phyloP scores from a whole-genome alignment of 1,284 basidiomycete genomes.

The Marasmius oreades region DNA sequence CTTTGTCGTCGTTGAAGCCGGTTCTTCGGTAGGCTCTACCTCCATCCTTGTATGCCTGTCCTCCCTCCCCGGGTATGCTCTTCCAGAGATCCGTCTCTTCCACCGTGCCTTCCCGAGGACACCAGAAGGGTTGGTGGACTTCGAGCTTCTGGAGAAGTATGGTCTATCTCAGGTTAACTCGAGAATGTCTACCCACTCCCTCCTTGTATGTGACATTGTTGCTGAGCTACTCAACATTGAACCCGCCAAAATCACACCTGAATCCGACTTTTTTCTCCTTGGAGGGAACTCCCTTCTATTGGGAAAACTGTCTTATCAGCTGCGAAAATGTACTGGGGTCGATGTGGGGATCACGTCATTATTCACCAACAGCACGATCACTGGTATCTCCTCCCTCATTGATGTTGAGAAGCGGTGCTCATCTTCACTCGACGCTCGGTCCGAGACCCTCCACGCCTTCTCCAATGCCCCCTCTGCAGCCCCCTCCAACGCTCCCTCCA shows the following conservation, averaged over 20 bases:
- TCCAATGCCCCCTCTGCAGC: too few species aligned
- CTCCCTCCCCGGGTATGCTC: constrained; percentile 32
- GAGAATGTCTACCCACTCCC: constrained; percentile 29
- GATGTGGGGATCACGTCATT: constrained; percentile 33
- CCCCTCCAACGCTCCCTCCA: too few species aligned
- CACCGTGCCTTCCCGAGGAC: constrained; percentile 18
- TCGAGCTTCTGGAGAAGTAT: constrained; percentile 30
- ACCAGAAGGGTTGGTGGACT: constrained; percentile 28
- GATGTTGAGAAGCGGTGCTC: constrained; percentile 16
- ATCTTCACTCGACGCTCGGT: background rate
- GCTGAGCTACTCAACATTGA: constrained; percentile 36
- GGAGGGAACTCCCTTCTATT: constrained; percentile 43
- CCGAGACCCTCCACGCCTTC: background rate
- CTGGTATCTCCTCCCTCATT: constrained; percentile 36
- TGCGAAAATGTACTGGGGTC: constrained; percentile 37
- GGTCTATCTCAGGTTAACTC: constrained; percentile 23
- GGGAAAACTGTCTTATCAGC: constrained; percentile 37
- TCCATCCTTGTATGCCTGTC: background rate
- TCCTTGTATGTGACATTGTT: constrained; percentile 37
- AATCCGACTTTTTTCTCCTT: constrained; percentile 42
- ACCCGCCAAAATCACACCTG: constrained; percentile 27
- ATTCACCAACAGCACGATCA: constrained; percentile 39
- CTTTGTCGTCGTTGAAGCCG: constrained; percentile 24
- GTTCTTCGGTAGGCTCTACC: constrained; percentile 16
- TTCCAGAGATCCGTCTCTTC: constrained; percentile 34